A percentile compares a stretch with the other conserved stretches of the same genome.
Conservation (phyloP, 345 rosid species). For the Eucalyptus pumila region DNA sequence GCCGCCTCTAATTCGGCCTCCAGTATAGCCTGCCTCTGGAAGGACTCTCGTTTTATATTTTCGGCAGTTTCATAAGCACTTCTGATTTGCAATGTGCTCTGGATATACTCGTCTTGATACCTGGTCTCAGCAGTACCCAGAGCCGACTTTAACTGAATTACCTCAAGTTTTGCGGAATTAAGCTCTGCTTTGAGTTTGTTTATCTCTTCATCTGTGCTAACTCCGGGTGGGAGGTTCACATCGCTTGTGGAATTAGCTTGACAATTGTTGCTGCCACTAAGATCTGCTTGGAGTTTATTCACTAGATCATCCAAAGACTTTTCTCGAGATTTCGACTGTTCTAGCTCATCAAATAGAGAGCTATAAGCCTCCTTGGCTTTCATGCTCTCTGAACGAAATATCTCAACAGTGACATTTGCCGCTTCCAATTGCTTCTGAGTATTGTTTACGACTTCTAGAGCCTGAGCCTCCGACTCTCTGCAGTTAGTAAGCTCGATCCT, state of each 20-base stretch:
- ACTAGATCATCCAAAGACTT: slow-evolving; percentile 55
- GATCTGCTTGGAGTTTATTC: slow-evolving; percentile 37
- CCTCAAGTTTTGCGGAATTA: slow-evolving; percentile 36
- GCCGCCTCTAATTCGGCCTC: slow-evolving; percentile 40
- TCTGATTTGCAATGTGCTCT: slow-evolving; percentile 75
- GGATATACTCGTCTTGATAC: slow-evolving; percentile 86
- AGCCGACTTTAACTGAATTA: slow-evolving; percentile 50
- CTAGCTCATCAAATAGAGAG: slow-evolving; percentile 43
- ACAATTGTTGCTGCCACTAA: not conserved
- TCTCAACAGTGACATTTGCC: slow-evolving; percentile 48
- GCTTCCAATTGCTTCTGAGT: slow-evolving; percentile 55
- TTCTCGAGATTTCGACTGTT: slow-evolving; percentile 47
- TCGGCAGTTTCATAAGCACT: slow-evolving; percentile 77
- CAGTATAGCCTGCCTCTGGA: slow-evolving; percentile 39
- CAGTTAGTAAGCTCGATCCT: slow-evolving; percentile 47
- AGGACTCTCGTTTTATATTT: slow-evolving; percentile 30
- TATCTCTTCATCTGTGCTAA: slow-evolving; percentile 12
- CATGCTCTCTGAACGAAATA: slow-evolving; percentile 41
- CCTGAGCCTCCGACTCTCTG: slow-evolving; percentile 70
- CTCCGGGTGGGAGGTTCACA: not conserved
- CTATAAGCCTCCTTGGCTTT: slow-evolving; percentile 57
- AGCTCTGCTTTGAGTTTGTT: slow-evolving; percentile 46
- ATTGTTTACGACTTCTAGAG: slow-evolving; percentile 39
- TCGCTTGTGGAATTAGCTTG: not conserved
- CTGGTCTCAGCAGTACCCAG: slow-evolving; percentile 65